Evolutionary conservation across 345 rosid species (phyloP), one percentile per base, ranked within the genome.

Genomic region (Turnera subulata): DNA sequence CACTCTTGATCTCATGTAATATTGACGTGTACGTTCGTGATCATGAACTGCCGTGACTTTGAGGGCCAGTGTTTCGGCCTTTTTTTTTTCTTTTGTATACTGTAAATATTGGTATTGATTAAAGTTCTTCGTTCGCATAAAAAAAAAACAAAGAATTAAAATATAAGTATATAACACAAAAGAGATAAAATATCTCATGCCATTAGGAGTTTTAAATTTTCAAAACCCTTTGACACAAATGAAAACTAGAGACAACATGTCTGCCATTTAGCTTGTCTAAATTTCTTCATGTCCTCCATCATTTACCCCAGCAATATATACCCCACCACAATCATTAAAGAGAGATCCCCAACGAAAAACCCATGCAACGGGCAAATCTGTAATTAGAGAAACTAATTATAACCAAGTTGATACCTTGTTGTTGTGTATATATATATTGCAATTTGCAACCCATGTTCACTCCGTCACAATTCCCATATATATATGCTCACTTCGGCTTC

Each of bases 221-320:
- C n/a, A 18, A 13, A 6, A 18, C 18, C 10, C 22, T 43, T 22
- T 33, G 63, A 11, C 48, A 29, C 35, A 29, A 39, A 38, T 11
- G n/a, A 37, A 35, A 26, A 54, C 23, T n/a, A n/a, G 15, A 42
- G 49, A 50, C 52, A 53, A 43, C 17, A 11, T 77, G 78, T 70
- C 78, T 67, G 76, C 78, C 82, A 77, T 66, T 66, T 17, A 13
- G 10, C 15, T 11, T 11, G 25, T 58, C 46, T 59, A 56, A 66
- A 20, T 29, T 61, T 55, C 35, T 56, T 53, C 54, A 6, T 72
- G 63, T 58, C 76, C 37, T 29, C 64, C 69, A 64, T 52, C 45
- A 64, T 54, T 0, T 17, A 56, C 52, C 58, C n/a, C 69, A 26
- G 24, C 18, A n/a, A 26, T 49, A 49, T 68, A 68, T 72, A 16